These are phyloP conservation scores for Aspergillus nanangensis DNA, from an alignment of 495 filamentous ascomycete genomes.

Conservation along the genomic window DNA sequence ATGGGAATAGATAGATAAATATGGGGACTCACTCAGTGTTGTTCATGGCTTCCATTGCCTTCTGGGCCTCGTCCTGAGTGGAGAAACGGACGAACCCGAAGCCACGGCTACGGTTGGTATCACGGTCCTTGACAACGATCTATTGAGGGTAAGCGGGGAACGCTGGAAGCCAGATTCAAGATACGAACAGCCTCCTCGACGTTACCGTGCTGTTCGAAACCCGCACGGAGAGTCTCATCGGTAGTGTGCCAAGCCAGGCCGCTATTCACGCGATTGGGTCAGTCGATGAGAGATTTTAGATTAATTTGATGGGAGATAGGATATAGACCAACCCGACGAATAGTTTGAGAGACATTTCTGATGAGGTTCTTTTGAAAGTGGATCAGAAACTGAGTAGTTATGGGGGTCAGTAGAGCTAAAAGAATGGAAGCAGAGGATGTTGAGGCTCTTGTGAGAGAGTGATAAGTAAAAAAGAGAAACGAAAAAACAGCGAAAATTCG, in stretches of 20 bases:
- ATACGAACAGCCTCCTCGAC: conserved; percentile 81
- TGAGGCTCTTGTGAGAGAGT: too few relatives aligned
- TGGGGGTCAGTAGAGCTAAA: too few relatives aligned
- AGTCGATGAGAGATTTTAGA: not conserved
- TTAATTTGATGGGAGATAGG: not conserved
- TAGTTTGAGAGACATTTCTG: too few relatives aligned
- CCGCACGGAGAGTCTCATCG: conserved; percentile 71
- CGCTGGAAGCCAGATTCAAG: conserved; percentile 1
- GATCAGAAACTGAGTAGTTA: too few relatives aligned
- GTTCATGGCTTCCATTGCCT: conserved; percentile 82
- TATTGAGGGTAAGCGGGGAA: conserved; percentile 29
- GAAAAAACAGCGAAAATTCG: too few relatives aligned
- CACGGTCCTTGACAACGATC: conserved; percentile 97
- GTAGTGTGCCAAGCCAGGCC: conserved; percentile 98
- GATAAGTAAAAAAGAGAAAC: too few relatives aligned
- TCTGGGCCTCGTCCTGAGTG: conserved; percentile 75
- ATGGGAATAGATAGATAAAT: not conserved
- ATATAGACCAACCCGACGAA: not conserved
- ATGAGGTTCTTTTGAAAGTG: too few relatives aligned
- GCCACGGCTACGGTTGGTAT: conserved; percentile 91
- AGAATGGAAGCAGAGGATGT: too few relatives aligned
- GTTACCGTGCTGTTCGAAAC: conserved; percentile 83
- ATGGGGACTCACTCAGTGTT: conserved; percentile 72
- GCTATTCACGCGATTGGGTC: conserved; percentile 38
- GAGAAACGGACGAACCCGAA: conserved; percentile 94